Base-by-base conservation (phyloP, 768 basidiomycete genomes). In the Stropharia rugosoannulata region DNA sequence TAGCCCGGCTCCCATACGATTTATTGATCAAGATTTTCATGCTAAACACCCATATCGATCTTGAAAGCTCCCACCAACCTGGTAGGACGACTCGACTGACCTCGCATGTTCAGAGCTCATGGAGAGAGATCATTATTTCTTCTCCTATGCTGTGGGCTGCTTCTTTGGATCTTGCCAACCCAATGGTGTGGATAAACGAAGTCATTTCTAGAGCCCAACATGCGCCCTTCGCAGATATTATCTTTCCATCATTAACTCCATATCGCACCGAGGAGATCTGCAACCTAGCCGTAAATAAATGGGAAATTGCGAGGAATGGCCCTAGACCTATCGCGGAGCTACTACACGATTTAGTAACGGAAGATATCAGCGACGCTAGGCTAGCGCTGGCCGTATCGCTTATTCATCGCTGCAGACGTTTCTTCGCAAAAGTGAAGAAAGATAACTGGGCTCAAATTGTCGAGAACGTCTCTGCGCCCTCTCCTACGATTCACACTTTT, bases 1-100 rank as follows among this genome's bases (percentile, higher is more conserved):
- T 58, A 29, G 54, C 25, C 11, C 54, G 37, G 42, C 58, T 59
- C 49, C 47, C 44, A 36, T 54, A 59, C 15, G 58, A 55, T 40
- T 13, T 59, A 6, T 46, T 54, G 36, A 43, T 48, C 4, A 29
- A 51, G 9, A 51, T 54, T 13, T 60, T 60, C 42, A 56, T 54
- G 55, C 13, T 54, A 9, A 57, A 54, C 52, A 52, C 55, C 4
- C 10, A 49, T 11, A 42, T 49, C 35, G 54, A 55, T 29, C 38
- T 55, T 2, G 32, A 49, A 9, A 36, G 40, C 25, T 37, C 39
- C 5, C 54, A 55, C 16, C 5, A 32, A 18, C 54, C 54, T 13
- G 49, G 54, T 18, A 37, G 36, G 19, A 40, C 54, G 15, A 42
- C 47, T 29, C 46, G 54, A 22, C 12, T n/a, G 16, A 29, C 46